These are phyloP conservation scores for Goffeauzyma gilvescens DNA, from an alignment of 768 basidiomycete genomes.

Conservation along the genomic window DNA sequence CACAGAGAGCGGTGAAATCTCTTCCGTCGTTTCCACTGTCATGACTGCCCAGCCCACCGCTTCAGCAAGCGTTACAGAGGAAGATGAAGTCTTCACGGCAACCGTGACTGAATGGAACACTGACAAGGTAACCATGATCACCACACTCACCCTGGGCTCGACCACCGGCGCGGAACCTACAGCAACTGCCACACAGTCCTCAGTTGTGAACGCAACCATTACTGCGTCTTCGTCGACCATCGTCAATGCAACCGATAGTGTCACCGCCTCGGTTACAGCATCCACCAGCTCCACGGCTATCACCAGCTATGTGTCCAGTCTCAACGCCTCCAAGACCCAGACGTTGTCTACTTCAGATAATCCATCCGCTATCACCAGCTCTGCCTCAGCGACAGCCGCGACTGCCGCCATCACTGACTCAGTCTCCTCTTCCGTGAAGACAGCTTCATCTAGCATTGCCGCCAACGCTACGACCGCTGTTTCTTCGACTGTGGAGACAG, in stretches of 20 bases:
- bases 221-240: no score
- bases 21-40: background rate
- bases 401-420: background rate
- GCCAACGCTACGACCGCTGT: background rate
- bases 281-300: background rate
- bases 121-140: conserved; percentile 27
- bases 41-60: background rate
- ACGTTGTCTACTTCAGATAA: no score
- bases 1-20: no score
- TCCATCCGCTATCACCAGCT: background rate
- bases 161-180: no score
- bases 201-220: no score
- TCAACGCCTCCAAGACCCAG: background rate
- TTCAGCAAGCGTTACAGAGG: conserved; percentile 13
- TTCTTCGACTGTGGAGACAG: background rate
- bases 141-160: no score
- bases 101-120: conserved; percentile 17
- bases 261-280: background rate
- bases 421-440: background rate
- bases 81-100: conserved; percentile 20
- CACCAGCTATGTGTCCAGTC: background rate
- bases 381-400: background rate
- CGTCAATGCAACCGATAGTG: background rate
- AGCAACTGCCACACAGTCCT: no score
- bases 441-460: background rate